phyloP scores from a whole-genome alignment of 306 rosid species.

The Oxytropis ochrocephala region DNA sequence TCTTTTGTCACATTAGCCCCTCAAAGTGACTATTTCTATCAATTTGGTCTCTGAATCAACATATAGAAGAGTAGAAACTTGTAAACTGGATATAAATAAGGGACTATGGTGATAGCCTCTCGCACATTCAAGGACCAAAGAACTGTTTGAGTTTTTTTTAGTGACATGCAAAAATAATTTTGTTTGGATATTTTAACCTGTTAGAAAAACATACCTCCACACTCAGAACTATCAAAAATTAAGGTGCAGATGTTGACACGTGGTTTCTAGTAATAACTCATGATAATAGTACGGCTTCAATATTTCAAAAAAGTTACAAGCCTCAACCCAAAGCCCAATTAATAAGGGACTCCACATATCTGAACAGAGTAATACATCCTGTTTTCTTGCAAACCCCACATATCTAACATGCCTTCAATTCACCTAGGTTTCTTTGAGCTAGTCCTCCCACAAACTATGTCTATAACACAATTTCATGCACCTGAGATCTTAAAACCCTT shows the following conservation, averaged over 20 bases:
- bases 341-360: not conserved
- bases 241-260: not conserved
- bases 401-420: not conserved
- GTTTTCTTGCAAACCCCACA: not conserved
- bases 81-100: too few relatives aligned
- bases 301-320: not conserved
- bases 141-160: too few relatives aligned
- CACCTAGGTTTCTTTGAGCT: not conserved
- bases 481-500: not conserved
- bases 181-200: not conserved
- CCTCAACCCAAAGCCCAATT: not conserved
- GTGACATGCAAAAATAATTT: not conserved
- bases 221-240: not conserved
- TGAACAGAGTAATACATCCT: not conserved
- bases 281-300: not conserved
- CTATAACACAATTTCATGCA: not conserved
- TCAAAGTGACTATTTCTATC: too few relatives aligned
- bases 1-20: too few relatives aligned
- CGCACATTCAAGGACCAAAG: too few relatives aligned
- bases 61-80: too few relatives aligned
- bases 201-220: not conserved
- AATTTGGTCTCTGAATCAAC: too few relatives aligned
- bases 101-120: too few relatives aligned
- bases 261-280: not conserved
- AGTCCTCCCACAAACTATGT: not conserved